Base-by-base conservation (phyloP, 1,139 yeast genomes). In the Hemisphaericaspora subhashii region DNA sequence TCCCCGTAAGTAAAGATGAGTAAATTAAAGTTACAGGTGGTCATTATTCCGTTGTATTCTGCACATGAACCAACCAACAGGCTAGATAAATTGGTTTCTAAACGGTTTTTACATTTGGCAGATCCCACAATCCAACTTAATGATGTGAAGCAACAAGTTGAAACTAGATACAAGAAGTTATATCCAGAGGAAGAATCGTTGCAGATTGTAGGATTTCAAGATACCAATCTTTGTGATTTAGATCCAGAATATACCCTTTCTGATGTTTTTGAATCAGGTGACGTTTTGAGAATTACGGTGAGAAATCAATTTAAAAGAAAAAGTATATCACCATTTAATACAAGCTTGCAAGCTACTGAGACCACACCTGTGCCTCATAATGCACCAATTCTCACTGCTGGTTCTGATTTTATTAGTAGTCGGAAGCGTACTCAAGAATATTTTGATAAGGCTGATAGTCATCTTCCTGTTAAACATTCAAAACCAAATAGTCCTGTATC, bases 191-290 rank as follows among this genome's bases (percentile, higher is more conserved):
- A 77, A 38, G 73, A 67, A 2, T 68, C 72, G 0, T 55, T 84
- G 12, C 66, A 65, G 4, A 76, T 86, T 27, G 63, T 72, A 16
- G 74, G 77, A 36, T 60, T 85, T 8, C 92, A 85, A 53, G 90
- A 86, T 55, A 58, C 61, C 22, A 74, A 78, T 43, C 71, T 72
- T 44, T 84, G 89, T 51, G 95, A 86, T 55, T 62, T 86, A 47
- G 95, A 86, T 57, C 88, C 89, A 0, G 95, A 85, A 42, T 86
- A 80, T 49, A 46, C 59, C 4, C 82, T 81, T 0, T 72, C 72
- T 7, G 87, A 83, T 48, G 81, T 84, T 6, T 83, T 86, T 52
- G 70, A 64, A 23, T 64, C 70, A 20, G 79, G 77, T 31, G 82
- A 78, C 45, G 59, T 75, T 3, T 68, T 85, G 12, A 63, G 83